A percentile compares a stretch with the other conserved stretches of the same genome.
Conservation (phyloP, 495 filamentous ascomycete species). For the Patellaria atrata region DNA sequence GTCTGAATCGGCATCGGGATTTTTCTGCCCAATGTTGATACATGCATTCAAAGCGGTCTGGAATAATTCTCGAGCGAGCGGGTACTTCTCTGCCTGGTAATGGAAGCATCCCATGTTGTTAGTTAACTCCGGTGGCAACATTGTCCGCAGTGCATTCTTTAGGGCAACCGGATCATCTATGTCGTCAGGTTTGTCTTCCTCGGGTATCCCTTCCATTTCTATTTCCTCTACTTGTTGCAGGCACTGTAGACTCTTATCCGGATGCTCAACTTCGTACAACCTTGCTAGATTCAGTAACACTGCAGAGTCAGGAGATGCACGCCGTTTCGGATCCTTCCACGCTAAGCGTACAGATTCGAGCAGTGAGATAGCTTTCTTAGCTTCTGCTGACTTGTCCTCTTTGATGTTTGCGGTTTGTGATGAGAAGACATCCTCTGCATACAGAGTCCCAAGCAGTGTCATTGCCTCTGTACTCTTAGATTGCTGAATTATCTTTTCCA, state of each 20-base stretch:
- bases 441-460: slow-evolving; percentile 74
- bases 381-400: slow-evolving; percentile 73
- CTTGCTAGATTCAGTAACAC: slow-evolving; percentile 87
- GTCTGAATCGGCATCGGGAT: slow-evolving; percentile 57
- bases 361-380: slow-evolving; percentile 66
- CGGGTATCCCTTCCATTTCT: slow-evolving; percentile 57
- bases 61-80: slow-evolving; percentile 70
- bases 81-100: slow-evolving; percentile 71
- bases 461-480: slow-evolving; percentile 80
- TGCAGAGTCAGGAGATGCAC: slow-evolving; percentile 59
- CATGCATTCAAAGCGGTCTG: slow-evolving; percentile 80
- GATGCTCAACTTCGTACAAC: slow-evolving; percentile 70
- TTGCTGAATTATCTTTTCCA: slow-evolving; percentile 84
- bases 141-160: slow-evolving; percentile 48
- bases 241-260: slow-evolving; percentile 84
- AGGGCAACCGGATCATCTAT: slow-evolving; percentile 35
- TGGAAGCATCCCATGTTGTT: slow-evolving; percentile 97
- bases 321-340: slow-evolving; percentile 86
- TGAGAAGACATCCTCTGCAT: slow-evolving; percentile 85
- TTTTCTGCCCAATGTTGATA: slow-evolving; percentile 53
- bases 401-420: slow-evolving; percentile 55
- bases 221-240: slow-evolving; percentile 79
- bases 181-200: slow-evolving; percentile 52
- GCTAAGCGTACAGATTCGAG: slow-evolving; percentile 72
- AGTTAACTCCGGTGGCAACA: slow-evolving; percentile 74